Evolutionary conservation across 208 protist genomes (phyloP).

Genomic region (Leishmania guyanensis): DNA sequence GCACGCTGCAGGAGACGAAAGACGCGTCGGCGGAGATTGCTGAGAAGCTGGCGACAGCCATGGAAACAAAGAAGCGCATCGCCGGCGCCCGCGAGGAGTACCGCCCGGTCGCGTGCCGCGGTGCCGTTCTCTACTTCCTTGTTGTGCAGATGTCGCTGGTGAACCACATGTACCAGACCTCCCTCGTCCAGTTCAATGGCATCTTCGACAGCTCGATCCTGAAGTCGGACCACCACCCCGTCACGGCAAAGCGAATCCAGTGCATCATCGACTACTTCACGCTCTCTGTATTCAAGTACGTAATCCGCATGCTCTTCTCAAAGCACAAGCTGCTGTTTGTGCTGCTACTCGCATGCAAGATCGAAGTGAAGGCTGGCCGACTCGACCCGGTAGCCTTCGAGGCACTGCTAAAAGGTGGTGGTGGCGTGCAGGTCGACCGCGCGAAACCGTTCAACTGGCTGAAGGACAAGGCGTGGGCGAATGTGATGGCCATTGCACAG

Average conservation of each 20-base stretch:
- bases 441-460: constrained; percentile 96
- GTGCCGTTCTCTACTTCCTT: constrained; percentile 98
- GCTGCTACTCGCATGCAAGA: constrained; percentile 96
- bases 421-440: constrained; percentile 90
- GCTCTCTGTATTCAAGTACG: constrained; percentile 94
- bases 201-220: constrained; percentile 96
- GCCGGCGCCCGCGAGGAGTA: constrained; percentile 97
- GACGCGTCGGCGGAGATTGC: constrained; percentile 96
- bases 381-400: constrained; percentile 88
- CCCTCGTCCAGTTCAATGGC: constrained; percentile 96
- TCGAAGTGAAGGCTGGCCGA: constrained; percentile 90
- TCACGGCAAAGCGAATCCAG: constrained; percentile 94
- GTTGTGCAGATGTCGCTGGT: constrained; percentile 98
- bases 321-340: constrained; percentile 98
- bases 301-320: constrained; percentile 97
- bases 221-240: constrained; percentile 86
- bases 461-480: constrained; percentile 96
- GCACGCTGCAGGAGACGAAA: constrained; percentile 97
- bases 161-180: constrained; percentile 99
- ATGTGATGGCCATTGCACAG: constrained; percentile 90
- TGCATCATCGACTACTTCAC: constrained; percentile 97
- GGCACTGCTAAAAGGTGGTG: constrained; percentile 95
- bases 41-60: constrained; percentile 95
- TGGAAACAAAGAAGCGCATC: constrained; percentile 97
- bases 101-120: constrained; percentile 95